phyloP scores from a whole-genome alignment of 257 asterid species.

The Penstemon davidsonii region DNA sequence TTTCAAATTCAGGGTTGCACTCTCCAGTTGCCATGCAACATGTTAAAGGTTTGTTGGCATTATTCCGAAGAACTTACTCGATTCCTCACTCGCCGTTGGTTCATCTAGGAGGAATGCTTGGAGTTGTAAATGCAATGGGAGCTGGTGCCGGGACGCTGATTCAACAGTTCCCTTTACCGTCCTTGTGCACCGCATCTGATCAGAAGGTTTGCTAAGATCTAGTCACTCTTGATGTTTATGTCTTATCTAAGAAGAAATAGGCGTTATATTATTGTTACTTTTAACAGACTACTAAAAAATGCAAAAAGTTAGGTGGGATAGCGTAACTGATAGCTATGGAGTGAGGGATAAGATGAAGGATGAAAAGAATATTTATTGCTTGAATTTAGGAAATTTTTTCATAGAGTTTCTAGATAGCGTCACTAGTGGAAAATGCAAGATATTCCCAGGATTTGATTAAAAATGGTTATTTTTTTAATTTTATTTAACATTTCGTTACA shows the following conservation, averaged over 20 bases:
- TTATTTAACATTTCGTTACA: too few species aligned
- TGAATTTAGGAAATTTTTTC: conserved; percentile 3
- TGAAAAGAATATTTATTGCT: conserved; percentile 12
- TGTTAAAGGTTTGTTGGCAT: conserved; percentile 54
- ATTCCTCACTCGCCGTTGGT: conserved; percentile 58
- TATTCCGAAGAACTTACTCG: conserved; percentile 66
- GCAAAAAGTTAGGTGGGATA: conserved; percentile 3
- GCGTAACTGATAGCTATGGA: neutral
- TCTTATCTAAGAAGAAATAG: neutral
- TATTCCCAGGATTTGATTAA: neutral
- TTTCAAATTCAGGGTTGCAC: conserved; percentile 57
- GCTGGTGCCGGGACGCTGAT: conserved; percentile 69
- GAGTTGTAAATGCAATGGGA: conserved; percentile 79
- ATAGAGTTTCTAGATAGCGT: neutral
- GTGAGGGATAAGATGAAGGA: conserved; percentile 6
- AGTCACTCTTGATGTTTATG: conserved; percentile 8
- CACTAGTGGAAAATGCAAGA: conserved; percentile 16
- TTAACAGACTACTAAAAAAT: neutral
- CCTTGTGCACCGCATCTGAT: conserved; percentile 32
- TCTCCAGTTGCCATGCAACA: conserved; percentile 46
- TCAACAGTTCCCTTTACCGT: conserved; percentile 33
- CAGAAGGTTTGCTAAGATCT: conserved; percentile 51
- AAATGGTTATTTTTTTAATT: too few species aligned
- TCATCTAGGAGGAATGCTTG: conserved; percentile 91
- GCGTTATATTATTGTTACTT: neutral